These are phyloP conservation scores for Mycena capillaripes DNA, from an alignment of 768 basidiomycete genomes.

Conservation along the genomic window DNA sequence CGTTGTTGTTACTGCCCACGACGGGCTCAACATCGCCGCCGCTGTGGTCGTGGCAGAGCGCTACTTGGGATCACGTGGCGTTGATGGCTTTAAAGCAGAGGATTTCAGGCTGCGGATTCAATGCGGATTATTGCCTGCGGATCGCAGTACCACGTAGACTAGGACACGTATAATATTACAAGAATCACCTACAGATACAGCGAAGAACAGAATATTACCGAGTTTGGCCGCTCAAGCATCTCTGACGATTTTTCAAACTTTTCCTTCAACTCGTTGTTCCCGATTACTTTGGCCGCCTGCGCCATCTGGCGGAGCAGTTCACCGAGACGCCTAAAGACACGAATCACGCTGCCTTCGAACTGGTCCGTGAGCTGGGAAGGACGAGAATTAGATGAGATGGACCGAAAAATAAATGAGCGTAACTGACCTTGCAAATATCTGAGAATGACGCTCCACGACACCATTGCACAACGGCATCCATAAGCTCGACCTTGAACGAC, in stretches of 20 bases:
- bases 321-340: conserved; percentile 94
- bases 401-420: not conserved
- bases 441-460: conserved; percentile 97
- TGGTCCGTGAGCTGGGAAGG: conserved; percentile 88
- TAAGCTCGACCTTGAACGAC: conserved; percentile 98
- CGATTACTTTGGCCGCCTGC: conserved; percentile 95
- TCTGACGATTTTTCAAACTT: conserved; percentile 94
- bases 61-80: not conserved
- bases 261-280: conserved; percentile 92
- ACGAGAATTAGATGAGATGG: not conserved
- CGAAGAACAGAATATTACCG: conserved; percentile 92
- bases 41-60: conserved; percentile 12
- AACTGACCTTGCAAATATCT: conserved; percentile 92
- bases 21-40: conserved; percentile 64
- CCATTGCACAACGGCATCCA: conserved; percentile 98
- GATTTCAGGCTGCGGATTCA: too few species aligned
- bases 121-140: not conserved
- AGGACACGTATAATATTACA: not conserved
- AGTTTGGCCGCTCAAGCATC: conserved; percentile 94
- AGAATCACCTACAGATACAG: conserved; percentile 71
- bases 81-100: too few species aligned
- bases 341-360: conserved; percentile 97
- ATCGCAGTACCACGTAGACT: too few species aligned
- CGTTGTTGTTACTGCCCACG: conserved; percentile 65
- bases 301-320: conserved; percentile 98